Base-by-base conservation (phyloP, 1,284 basidiomycete species). In the Tylopilus sp. region DNA sequence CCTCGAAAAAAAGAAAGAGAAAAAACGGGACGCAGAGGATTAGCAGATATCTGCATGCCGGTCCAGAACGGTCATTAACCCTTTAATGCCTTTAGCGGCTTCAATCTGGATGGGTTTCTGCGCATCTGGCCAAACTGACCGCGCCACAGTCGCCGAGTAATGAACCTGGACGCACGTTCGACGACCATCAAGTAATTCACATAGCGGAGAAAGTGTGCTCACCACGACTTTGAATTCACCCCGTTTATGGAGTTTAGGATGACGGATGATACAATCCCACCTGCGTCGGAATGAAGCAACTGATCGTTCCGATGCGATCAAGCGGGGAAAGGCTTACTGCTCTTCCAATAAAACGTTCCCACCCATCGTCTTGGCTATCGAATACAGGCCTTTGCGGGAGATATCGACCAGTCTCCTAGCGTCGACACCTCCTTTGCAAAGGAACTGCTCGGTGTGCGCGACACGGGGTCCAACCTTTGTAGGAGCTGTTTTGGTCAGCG, bases 291-390 rank as follows among this genome's bases (percentile, higher is more conserved):
- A 58, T 47, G 52, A 44, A 45, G 19, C 18, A 16, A 44, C 55
- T 52, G 28, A 58, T 61, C 51, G 52, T 49, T 51, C 15, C 53
- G 53, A 51, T 46, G 36, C 41, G 47, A 60, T 52, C 61, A 44
- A 50, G 40, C 11, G 41, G 44, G 50, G 44, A 46, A 41, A 41
- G 41, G 49, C 69, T 49, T 41, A 68, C 66, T 66, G 55, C 38
- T 69, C 67, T 39, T 71, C 68, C 21, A 69, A 50, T 4, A 69
- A 54, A 36, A 70, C 64, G 36, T 70, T 71, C 7, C 67, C 70
- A 6, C 67, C 67, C 62, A 68, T 66, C 34, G 51, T 55, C 42
- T 54, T 65, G n/a, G 69, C 70, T 19, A 55, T 25, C 39, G 59
- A 59, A 46, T 67, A 70, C 8, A 69, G 44, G 12, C 60, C 55